phyloP scores from a whole-genome alignment of 257 asterid species.

The Verbascum thapsus region DNA sequence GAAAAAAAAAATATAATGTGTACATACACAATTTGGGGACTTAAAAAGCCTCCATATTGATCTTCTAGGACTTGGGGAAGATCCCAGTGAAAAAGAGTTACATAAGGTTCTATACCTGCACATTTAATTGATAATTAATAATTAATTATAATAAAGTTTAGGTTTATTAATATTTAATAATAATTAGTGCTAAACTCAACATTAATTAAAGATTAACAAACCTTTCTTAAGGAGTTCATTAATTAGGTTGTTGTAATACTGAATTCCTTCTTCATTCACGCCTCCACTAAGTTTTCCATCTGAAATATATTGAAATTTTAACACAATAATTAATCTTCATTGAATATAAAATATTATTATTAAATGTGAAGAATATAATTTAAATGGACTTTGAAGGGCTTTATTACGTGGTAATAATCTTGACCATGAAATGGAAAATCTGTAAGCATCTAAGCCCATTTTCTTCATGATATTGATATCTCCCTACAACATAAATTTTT shows the following conservation, averaged over 20 bases:
- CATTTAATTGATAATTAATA: neutral
- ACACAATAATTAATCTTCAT: neutral
- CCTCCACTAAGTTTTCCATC: constrained; percentile 32
- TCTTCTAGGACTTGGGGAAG: constrained; percentile 43
- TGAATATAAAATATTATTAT: neutral
- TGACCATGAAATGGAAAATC: constrained; percentile 42
- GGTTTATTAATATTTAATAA: neutral
- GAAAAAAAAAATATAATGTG: no score
- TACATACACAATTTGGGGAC: constrained; percentile 38
- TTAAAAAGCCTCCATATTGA: constrained; percentile 39
- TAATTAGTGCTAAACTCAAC: neutral
- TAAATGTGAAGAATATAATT: neutral
- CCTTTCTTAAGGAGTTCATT: constrained; percentile 26
- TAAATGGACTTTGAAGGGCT: neutral
- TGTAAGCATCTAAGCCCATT: constrained; percentile 37
- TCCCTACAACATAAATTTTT: constrained; percentile 22
- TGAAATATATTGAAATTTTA: neutral
- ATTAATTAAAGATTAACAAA: neutral
- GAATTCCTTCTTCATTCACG: constrained; percentile 27
- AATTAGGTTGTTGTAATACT: constrained; percentile 28
- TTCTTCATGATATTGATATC: constrained; percentile 33
- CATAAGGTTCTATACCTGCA: constrained; percentile 33
- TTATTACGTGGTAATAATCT: constrained; percentile 37
- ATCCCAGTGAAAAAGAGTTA: constrained; percentile 48
- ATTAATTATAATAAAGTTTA: neutral